Evolutionary conservation across 2,329 filamentous ascomycete genomes (phyloP), one percentile per base, ranked within the genome.

Genomic region (Alternaria sp.): DNA sequence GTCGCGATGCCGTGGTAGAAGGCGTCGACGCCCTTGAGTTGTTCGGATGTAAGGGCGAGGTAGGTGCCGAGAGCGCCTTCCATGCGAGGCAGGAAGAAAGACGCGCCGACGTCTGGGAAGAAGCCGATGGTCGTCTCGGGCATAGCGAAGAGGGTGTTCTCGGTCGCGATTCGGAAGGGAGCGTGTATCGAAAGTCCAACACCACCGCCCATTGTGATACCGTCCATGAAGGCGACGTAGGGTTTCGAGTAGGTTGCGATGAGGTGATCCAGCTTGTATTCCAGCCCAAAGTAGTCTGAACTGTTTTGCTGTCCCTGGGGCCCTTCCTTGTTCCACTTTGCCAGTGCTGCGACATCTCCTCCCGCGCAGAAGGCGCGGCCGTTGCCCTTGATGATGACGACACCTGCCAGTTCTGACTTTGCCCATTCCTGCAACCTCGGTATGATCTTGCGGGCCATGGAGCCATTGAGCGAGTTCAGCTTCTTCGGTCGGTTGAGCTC

Each of bases 101-200:
- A 96, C 30, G 91, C 96, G 65, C 96, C 96, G 52, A 99, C 96
- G 76, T 99, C 96, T 7, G 96, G 96, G 86, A 99, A 99, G 85
- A 98, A 97, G 43, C 96, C 96, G 76, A 99, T 99, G 9, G 89
- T 97, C 5, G 96, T 99, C 83, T 99, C 96, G 28, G 96, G 96
- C 96, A 99, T 99, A 71, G 96, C 94, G 75, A 99, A 98, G 51
- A 97, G 83, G 6, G 96, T 99, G 77, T 91, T 91, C 82, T 99
- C 96, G 3, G 96, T 99, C 40, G 96, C 96, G 77, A 99, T 97
- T 64, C 96, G 88, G 86, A 99, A 95, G 4, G 96, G 96, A 3
- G 96, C 95, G 81, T 99, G 96, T 56, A 97, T 88, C 80, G 92
- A 96, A 60, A 99, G 87, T 7, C 96, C 96, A 57, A 98, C 96